Evolutionary conservation across 768 basidiomycete genomes (phyloP).

Genomic region (Pleurotus pulmonarius): DNA sequence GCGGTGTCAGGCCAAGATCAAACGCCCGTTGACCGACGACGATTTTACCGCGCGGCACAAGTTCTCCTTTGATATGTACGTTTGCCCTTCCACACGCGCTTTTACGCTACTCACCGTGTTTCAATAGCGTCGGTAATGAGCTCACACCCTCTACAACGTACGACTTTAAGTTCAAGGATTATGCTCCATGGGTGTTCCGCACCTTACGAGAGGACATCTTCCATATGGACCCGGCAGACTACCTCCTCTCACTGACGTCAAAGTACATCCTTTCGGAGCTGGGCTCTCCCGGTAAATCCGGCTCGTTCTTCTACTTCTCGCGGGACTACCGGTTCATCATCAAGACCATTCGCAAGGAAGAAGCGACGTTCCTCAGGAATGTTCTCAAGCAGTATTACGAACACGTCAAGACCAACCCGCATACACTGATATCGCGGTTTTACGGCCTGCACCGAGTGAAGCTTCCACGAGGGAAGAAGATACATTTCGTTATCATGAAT

Average conservation of each 20-base stretch:
- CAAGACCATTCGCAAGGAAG: conserved; percentile 94
- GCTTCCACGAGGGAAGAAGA: conserved; percentile 88
- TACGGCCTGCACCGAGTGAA: conserved; percentile 98
- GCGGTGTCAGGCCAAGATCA: conserved; percentile 93
- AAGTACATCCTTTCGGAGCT: conserved; percentile 98
- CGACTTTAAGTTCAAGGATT: conserved; percentile 99
- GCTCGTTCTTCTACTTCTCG: conserved; percentile 99
- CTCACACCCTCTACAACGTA: conserved; percentile 96
- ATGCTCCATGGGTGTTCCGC: conserved; percentile 97
- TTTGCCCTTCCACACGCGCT: conserved; percentile 10
- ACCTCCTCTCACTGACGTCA: conserved; percentile 91
- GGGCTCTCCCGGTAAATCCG: conserved; percentile 97
- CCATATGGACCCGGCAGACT: conserved; percentile 95
- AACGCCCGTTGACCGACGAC: conserved; percentile 75
- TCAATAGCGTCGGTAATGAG: conserved; percentile 86
- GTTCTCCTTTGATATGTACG: conserved; percentile 95
- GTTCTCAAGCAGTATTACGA: conserved; percentile 83
- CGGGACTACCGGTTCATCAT: conserved; percentile 99
- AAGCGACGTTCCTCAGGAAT: conserved; percentile 88
- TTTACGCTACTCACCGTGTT: not conserved
- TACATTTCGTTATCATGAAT: conserved; percentile 99
- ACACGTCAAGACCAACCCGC: conserved; percentile 87
- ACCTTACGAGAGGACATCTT: conserved; percentile 93
- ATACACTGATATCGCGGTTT: conserved; percentile 90
- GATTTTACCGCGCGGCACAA: conserved; percentile 91